Evolutionary conservation across 1,284 basidiomycete genomes (phyloP).

Genomic region (Cryptococcus sp.): DNA sequence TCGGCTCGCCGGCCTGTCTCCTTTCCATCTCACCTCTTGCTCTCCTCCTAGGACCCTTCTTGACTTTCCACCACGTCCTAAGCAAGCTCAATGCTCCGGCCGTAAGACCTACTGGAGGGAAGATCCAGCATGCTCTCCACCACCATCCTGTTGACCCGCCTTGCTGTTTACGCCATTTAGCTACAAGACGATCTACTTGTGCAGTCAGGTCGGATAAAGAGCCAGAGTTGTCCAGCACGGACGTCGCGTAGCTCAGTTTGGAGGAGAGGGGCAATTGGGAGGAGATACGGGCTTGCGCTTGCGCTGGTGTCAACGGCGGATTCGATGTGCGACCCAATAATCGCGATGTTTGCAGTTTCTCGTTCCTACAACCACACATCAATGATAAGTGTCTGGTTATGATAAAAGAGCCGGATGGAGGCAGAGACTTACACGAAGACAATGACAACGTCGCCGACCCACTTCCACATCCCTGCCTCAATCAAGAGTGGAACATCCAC

Average conservation of each 20-base stretch:
- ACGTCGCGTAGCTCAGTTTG: constrained; percentile 81
- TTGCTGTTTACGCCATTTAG: constrained; percentile 61
- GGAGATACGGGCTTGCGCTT: constrained; percentile 70
- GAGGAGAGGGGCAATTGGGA: constrained; percentile 78
- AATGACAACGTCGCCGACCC: constrained; percentile 79
- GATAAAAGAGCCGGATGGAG: too few relatives aligned
- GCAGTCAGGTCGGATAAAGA: constrained; percentile 65
- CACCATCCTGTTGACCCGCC: constrained; percentile 57
- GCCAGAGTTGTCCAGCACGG: constrained; percentile 87
- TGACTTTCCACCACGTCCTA: constrained; percentile 22
- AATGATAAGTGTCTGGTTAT: too few relatives aligned
- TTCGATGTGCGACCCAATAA: constrained; percentile 67
- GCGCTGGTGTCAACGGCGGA: constrained; percentile 57
- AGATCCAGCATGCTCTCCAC: constrained; percentile 73
- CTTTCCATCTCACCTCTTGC: constrained; percentile 36
- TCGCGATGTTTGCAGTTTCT: constrained; percentile 69
- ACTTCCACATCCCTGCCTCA: constrained; percentile 83
- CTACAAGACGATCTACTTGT: constrained; percentile 70
- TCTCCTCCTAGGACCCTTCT: constrained; percentile 23
- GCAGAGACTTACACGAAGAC: constrained; percentile 63
- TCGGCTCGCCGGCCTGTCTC: constrained; percentile 3
- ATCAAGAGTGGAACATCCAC: constrained; percentile 93
- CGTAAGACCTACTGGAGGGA: constrained; percentile 70
- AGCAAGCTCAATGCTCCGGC: constrained; percentile 36
- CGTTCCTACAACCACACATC: constrained; percentile 53